Percentiles rank a stretch among this genome's conserved stretches.
phyloP scores from a whole-genome alignment of 2,329 filamentous ascomycete species.

The Aspergillus intermedius region DNA sequence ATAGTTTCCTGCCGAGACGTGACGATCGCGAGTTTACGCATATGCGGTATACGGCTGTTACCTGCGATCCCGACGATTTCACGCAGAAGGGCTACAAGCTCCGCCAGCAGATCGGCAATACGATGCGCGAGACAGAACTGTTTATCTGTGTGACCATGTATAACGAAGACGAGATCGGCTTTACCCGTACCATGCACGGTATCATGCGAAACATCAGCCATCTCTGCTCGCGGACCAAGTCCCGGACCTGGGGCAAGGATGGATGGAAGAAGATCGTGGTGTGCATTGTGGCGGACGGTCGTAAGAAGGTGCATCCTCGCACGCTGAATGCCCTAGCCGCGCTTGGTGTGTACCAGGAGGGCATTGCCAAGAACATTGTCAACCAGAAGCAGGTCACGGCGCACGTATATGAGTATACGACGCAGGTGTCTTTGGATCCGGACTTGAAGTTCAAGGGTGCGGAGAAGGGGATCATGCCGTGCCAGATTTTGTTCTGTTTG shows the following conservation, averaged over 20 bases:
- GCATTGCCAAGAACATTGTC: slow-evolving; percentile 97
- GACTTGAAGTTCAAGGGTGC: slow-evolving; percentile 98
- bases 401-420: slow-evolving; percentile 98
- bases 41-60: slow-evolving; percentile 98
- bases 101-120: slow-evolving; percentile 80
- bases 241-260: slow-evolving; percentile 90
- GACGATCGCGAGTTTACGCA: slow-evolving; percentile 96
- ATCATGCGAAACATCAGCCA: slow-evolving; percentile 98
- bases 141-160: slow-evolving; percentile 99
- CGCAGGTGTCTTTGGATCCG: slow-evolving; percentile 89
- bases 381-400: slow-evolving; percentile 93
- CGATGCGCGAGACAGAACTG: slow-evolving; percentile 81
- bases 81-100: slow-evolving; percentile 82
- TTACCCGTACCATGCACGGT: slow-evolving; percentile 96
- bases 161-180: slow-evolving; percentile 95
- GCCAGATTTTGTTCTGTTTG: slow-evolving; percentile 96
- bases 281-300: slow-evolving; percentile 89
- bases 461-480: slow-evolving; percentile 96
- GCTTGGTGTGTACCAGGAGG: slow-evolving; percentile 96
- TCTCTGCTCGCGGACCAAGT: slow-evolving; percentile 88
- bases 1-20: slow-evolving; percentile 88
- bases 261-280: slow-evolving; percentile 99
- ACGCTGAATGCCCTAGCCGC: slow-evolving; percentile 91
- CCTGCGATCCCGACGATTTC: slow-evolving; percentile 93
- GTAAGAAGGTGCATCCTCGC: slow-evolving; percentile 85